A percentile compares a stretch with the other conserved stretches of the same genome.
These are phyloP conservation scores for Chrysoporthe austroafricana DNA, from an alignment of 2,329 filamentous ascomycete genomes.

Conservation along the genomic window DNA sequence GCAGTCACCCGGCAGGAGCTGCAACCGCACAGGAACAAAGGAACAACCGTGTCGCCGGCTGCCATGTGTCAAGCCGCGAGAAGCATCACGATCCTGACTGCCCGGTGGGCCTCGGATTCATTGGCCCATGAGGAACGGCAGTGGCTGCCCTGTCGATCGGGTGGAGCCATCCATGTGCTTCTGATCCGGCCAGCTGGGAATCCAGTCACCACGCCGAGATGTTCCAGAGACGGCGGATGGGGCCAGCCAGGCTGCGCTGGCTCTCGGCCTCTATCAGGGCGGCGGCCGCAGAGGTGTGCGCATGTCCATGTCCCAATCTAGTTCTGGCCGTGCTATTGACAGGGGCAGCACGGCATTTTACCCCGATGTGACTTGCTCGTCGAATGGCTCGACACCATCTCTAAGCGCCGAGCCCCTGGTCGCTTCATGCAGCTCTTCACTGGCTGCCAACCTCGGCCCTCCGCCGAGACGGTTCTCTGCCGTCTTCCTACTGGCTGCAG, in stretches of 20 bases:
- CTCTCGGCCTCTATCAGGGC: neutral
- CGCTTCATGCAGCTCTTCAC: slow-evolving; percentile 51
- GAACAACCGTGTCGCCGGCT: slow-evolving; percentile 10
- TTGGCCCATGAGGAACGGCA: slow-evolving; percentile 22
- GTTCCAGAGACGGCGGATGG: slow-evolving; percentile 6
- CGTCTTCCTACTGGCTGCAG: slow-evolving; percentile 39
- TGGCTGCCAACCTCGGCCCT: slow-evolving; percentile 33
- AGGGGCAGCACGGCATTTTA: slow-evolving; percentile 28
- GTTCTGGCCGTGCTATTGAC: slow-evolving; percentile 33
- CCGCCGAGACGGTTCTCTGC: slow-evolving; percentile 36
- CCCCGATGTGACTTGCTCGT: slow-evolving; percentile 44
- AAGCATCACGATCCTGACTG: slow-evolving; percentile 7
- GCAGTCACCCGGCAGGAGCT: slow-evolving; percentile 1
- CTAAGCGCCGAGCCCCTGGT: slow-evolving; percentile 62
- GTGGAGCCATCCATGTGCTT: slow-evolving; percentile 23
- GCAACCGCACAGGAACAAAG: slow-evolving; percentile 1
- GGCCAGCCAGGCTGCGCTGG: slow-evolving; percentile 12
- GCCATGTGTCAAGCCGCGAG: slow-evolving; percentile 17
- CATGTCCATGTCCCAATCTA: neutral
- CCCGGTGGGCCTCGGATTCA: slow-evolving; percentile 15
- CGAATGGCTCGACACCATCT: slow-evolving; percentile 44
- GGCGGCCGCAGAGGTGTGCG: neutral
- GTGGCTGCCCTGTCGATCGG: slow-evolving; percentile 18
- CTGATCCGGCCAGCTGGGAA: slow-evolving; percentile 21
- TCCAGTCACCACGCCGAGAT: slow-evolving; percentile 1